Percentiles rank a stretch among this genome's conserved stretches.
Conservation (phyloP, 2,329 filamentous ascomycete species). For the Lecanicillium sp. region DNA sequence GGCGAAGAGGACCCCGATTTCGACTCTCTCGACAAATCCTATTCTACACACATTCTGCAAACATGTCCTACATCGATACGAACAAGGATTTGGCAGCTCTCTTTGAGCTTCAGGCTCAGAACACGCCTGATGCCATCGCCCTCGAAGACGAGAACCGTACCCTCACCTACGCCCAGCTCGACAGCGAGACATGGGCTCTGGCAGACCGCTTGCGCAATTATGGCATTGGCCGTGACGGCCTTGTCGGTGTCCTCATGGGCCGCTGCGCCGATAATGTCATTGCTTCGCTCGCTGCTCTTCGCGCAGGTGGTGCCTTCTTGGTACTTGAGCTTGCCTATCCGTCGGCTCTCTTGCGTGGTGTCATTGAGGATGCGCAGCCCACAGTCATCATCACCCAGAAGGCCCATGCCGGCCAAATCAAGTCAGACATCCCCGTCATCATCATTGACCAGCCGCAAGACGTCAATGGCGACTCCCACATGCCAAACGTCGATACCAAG, state of each 20-base stretch:
- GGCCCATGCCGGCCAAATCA: conserved; percentile 60
- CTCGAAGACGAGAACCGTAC: conserved; percentile 62
- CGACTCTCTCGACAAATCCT: not conserved
- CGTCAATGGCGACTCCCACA: conserved; percentile 20
- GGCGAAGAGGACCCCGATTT: not conserved
- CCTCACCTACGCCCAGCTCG: conserved; percentile 69
- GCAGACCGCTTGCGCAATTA: conserved; percentile 57
- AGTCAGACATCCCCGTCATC: conserved; percentile 56
- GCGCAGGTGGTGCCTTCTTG: conserved; percentile 73
- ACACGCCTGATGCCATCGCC: conserved; percentile 63
- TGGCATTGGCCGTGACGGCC: conserved; percentile 65
- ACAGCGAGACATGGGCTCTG: conserved; percentile 59
- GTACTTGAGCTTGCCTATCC: conserved; percentile 77
- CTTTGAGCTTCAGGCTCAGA: conserved; percentile 61
- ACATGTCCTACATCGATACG: conserved; percentile 63
- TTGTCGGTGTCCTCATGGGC: conserved; percentile 70
- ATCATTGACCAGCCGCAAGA: conserved; percentile 49
- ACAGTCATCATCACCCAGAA: conserved; percentile 63
- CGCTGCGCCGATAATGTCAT: conserved; percentile 75
- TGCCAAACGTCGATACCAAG: conserved; percentile 32
- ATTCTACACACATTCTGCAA: not conserved
- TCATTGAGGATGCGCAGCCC: conserved; percentile 69
- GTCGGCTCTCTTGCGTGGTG: conserved; percentile 65
- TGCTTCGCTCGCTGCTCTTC: conserved; percentile 69
- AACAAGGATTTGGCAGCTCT: conserved; percentile 67